These are phyloP conservation scores for Murraya paniculata DNA, from an alignment of 345 rosid species.

Conservation along the genomic window DNA sequence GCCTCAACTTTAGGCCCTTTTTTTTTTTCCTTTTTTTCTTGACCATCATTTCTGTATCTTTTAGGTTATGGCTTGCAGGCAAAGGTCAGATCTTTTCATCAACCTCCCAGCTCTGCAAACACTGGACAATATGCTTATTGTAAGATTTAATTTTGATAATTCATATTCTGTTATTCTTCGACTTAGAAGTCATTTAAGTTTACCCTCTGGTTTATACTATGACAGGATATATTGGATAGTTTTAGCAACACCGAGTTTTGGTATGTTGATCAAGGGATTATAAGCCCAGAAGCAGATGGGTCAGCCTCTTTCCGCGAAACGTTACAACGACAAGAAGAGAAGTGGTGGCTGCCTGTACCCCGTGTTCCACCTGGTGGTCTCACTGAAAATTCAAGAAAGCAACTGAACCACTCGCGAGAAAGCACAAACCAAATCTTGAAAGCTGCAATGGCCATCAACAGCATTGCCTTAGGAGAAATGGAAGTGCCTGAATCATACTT, in stretches of 20 bases:
- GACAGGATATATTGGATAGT: constrained; percentile 76
- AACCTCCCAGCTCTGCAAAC: constrained; percentile 90
- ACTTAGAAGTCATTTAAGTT: neutral
- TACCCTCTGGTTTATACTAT: neutral
- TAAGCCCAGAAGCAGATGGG: constrained; percentile 74
- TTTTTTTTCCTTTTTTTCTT: neutral
- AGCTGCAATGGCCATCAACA: constrained; percentile 95
- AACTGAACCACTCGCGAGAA: constrained; percentile 70
- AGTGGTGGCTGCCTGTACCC: constrained; percentile 99
- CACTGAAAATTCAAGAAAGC: constrained; percentile 70
- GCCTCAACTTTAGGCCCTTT: neutral
- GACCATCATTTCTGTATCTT: neutral
- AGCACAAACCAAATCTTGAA: constrained; percentile 83
- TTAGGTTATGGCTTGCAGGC: constrained; percentile 93
- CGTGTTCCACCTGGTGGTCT: constrained; percentile 84
- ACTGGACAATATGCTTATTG: constrained; percentile 92
- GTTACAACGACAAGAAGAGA: constrained; percentile 88
- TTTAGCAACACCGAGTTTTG: constrained; percentile 79
- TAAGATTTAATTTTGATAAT: constrained; percentile 36
- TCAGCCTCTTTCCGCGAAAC: constrained; percentile 77
- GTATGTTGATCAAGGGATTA: constrained; percentile 95
- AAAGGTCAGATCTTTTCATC: constrained; percentile 80
- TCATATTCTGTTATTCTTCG: neutral
- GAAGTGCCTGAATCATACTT: constrained; percentile 86
- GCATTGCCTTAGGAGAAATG: constrained; percentile 68